A percentile compares a stretch with the other conserved stretches of the same genome.
Evolutionary conservation across 2,329 filamentous ascomycete species (phyloP).

Genomic region (Domatiomyces catenatus): DNA sequence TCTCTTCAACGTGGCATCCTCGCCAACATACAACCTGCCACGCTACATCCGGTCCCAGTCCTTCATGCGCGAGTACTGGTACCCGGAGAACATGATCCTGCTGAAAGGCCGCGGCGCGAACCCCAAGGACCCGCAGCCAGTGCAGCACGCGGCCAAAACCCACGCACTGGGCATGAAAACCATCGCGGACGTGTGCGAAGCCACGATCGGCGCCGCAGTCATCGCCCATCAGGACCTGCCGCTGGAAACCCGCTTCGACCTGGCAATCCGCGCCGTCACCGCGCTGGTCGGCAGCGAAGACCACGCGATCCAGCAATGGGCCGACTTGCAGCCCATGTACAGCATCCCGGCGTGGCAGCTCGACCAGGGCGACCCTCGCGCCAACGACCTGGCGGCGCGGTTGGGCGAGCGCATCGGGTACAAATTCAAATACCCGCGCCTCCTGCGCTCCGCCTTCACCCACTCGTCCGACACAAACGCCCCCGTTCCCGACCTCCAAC

Average conservation of each 20-base stretch:
- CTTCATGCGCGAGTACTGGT: constrained; percentile 67
- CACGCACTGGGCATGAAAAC: constrained; percentile 75
- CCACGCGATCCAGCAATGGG: constrained; percentile 54
- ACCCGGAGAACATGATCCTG: constrained; percentile 63
- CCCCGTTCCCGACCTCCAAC: constrained; percentile 73
- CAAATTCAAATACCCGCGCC: constrained; percentile 56
- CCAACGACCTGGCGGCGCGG: constrained; percentile 51
- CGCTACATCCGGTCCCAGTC: constrained; percentile 58
- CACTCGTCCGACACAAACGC: constrained; percentile 73
- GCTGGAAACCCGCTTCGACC: constrained; percentile 35
- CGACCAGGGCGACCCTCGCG: constrained; percentile 40
- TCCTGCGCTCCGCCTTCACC: constrained; percentile 71
- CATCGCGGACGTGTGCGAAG: constrained; percentile 87
- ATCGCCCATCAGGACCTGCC: constrained; percentile 36
- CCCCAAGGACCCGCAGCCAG: constrained; percentile 11
- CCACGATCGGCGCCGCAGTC: constrained; percentile 73
- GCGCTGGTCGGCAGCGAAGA: constrained; percentile 50
- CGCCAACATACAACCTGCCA: constrained; percentile 45
- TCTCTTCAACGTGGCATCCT: constrained; percentile 59
- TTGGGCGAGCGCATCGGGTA: constrained; percentile 47
- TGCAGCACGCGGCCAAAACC: constrained; percentile 27
- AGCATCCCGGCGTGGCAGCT: constrained; percentile 10
- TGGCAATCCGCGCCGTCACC: constrained; percentile 43
- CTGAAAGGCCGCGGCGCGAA: constrained; percentile 51
- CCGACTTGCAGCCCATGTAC: constrained; percentile 47